These are phyloP conservation scores for Lactarius psammicola DNA, from an alignment of 768 basidiomycete genomes.

Conservation along the genomic window DNA sequence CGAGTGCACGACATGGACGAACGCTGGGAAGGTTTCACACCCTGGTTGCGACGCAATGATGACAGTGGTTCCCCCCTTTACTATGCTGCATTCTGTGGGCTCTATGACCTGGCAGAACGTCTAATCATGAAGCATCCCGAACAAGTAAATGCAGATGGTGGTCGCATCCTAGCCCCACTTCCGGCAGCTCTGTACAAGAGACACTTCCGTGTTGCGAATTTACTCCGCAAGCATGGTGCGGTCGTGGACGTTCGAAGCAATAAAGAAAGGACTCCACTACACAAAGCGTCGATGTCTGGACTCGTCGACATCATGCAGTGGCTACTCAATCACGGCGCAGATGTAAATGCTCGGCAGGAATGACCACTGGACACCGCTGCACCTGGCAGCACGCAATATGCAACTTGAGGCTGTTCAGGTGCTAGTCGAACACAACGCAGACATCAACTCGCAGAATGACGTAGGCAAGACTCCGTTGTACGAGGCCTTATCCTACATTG, in stretches of 20 bases:
- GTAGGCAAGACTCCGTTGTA: no score
- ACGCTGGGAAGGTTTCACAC: not conserved
- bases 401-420: no score
- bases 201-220: not conserved
- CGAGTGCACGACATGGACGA: not conserved
- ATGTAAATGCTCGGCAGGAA: no score
- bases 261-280: not conserved
- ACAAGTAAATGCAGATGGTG: not conserved
- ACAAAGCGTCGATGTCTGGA: not conserved
- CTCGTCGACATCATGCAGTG: no score
- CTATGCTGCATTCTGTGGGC: not conserved
- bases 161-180: not conserved
- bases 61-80: not conserved
- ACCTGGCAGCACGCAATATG: no score
- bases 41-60: fast-evolving
- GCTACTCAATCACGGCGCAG: no score
- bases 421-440: no score
- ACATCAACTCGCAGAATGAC: no score
- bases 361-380: no score
- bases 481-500: fast-evolving
- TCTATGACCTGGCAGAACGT: not conserved
- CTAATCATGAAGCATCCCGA: not conserved
- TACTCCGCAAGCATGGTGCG: not conserved
- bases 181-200: not conserved
- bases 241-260: not conserved